Evolutionary conservation across 306 rosid species (phyloP), one percentile per base, ranked within the genome.

Genomic region (Cicer bijugum): DNA sequence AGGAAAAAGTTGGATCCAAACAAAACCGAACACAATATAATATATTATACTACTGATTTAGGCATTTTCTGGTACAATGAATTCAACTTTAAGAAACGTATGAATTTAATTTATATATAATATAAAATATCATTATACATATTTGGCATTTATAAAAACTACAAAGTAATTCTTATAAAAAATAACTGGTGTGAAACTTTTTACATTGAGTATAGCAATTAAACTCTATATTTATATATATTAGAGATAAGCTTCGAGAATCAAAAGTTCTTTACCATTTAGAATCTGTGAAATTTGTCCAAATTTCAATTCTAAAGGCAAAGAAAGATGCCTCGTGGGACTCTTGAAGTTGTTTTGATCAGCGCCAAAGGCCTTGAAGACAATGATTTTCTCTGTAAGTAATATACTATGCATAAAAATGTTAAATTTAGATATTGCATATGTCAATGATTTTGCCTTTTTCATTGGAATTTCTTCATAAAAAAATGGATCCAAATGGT

Each of bases 271-370:
- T 66, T 35, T 15, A 17, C 8, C 69, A 39, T 43, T 42, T 8
- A 72, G 53, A 72, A 59, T 59, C 19, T 47, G 43, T 59, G 43
- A 67, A 37, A 14, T 51, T n/a, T 67, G 11, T 50, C 20, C 5
- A 71, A 71, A 70, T 2, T 14, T 52, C 75, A 65, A 56, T 55
- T 65, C 69, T 81, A 56, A 72, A 60, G 15, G 9, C 35, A 37
- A 68, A 74, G 69, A 45, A 77, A 72, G 75, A 85, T 85, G 88
- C 80, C 80, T 71, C 84, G 76, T 44, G 88, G 88, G 9, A 85
- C 82, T 0, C 88, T 85, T 71, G 88, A 85, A 82, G 88, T 85
- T 75, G 42, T 85, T 82, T 66, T 85, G 76, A 28, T 85, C 79
- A 75, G 80, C 9, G 88, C 86, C 75, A 79, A 85, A 72, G 84